A percentile compares a stretch with the other conserved stretches of the same genome.
These are phyloP conservation scores for Penicillium aurantiogriseum DNA, from an alignment of 2,329 filamentous ascomycete species.

Conservation along the genomic window DNA sequence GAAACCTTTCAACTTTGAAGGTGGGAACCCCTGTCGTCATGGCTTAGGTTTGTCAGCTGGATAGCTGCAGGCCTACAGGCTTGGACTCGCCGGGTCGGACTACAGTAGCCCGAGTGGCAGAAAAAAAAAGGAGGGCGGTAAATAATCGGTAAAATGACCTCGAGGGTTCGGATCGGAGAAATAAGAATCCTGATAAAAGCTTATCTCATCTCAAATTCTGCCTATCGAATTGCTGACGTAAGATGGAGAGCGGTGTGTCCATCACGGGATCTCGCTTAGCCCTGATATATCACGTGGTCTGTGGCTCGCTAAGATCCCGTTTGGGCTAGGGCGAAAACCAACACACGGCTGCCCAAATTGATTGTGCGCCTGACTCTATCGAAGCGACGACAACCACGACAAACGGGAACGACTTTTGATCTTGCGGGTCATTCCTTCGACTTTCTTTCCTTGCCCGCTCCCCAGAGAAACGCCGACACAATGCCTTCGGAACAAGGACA, in stretches of 20 bases:
- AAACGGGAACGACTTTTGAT: slow-evolving; percentile 28
- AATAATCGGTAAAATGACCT: neutral
- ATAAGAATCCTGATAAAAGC: neutral
- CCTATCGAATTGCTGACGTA: slow-evolving; percentile 28
- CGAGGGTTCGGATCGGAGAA: slow-evolving; percentile 1
- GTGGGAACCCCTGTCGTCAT: slow-evolving; percentile 20
- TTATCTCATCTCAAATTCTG: slow-evolving; percentile 11
- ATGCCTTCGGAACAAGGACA: slow-evolving; percentile 88
- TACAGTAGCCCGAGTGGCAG: slow-evolving; percentile 33
- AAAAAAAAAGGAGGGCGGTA: slow-evolving; percentile 1
- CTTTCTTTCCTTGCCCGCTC: slow-evolving; percentile 43
- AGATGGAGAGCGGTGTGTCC: neutral
- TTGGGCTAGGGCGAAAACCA: slow-evolving; percentile 30
- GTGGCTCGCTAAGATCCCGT: slow-evolving; percentile 37
- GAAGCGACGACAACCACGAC: slow-evolving; percentile 45
- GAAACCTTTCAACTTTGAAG: neutral
- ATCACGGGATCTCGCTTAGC: slow-evolving; percentile 33
- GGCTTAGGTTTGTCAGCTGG: slow-evolving; percentile 23
- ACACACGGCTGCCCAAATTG: slow-evolving; percentile 37
- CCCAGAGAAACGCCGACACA: slow-evolving; percentile 57
- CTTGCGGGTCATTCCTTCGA: slow-evolving; percentile 43
- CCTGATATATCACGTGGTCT: slow-evolving; percentile 18
- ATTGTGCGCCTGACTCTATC: slow-evolving; percentile 40
- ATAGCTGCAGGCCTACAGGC: slow-evolving; percentile 4
- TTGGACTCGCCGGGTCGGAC: slow-evolving; percentile 25